phyloP scores from a whole-genome alignment of 192 early-diverging fungal genomes.

The Lunasporangiospora selenospora region DNA sequence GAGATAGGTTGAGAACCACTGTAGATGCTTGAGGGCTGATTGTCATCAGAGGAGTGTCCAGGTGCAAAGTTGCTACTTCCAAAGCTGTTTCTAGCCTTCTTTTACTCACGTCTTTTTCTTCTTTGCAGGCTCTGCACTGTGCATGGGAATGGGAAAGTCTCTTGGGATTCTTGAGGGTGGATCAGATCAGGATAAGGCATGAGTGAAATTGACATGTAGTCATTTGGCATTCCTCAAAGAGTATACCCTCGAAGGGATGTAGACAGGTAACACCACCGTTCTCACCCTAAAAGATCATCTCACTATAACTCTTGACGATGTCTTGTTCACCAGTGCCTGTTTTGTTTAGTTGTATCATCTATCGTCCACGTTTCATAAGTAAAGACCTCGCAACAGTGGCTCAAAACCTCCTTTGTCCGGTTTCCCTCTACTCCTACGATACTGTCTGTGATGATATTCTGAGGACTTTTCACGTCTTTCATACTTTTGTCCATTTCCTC shows the following conservation, averaged over 20 bases:
- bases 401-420: constrained; percentile 29
- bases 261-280: constrained; percentile 33
- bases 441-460: too few species aligned
- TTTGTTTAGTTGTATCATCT: constrained; percentile 35
- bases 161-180: constrained; percentile 38
- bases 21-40: too few species aligned
- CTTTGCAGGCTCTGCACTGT: constrained; percentile 29
- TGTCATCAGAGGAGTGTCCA: too few species aligned
- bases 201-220: constrained; percentile 37
- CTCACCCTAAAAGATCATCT: constrained; percentile 47
- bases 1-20: too few species aligned
- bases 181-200: constrained; percentile 43
- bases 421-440: constrained; percentile 29
- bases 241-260: constrained; percentile 39
- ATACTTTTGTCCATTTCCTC: too few species aligned
- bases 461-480: too few species aligned
- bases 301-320: constrained; percentile 38
- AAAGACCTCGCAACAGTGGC: constrained; percentile 36
- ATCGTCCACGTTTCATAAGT: constrained; percentile 47
- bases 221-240: constrained; percentile 29
- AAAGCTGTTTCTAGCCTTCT: constrained; percentile 20
- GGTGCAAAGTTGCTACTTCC: constrained; percentile 16
- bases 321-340: constrained; percentile 35
- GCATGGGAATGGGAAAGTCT: constrained; percentile 32
- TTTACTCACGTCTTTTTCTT: constrained; percentile 37